phyloP scores from a whole-genome alignment of 164 flowering plant genomes.

The Warburgia ugandensis region DNA sequence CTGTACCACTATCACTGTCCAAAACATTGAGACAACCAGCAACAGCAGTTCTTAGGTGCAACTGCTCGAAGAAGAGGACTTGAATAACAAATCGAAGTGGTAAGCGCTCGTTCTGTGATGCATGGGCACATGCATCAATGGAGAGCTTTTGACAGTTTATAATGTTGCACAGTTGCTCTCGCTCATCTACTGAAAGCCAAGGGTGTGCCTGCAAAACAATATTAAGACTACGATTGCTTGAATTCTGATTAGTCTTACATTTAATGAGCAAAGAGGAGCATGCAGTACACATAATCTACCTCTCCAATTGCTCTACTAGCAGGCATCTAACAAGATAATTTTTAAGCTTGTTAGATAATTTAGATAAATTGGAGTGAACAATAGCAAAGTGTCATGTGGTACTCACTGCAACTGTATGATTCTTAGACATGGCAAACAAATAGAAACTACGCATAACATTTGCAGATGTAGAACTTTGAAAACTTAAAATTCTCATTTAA shows the following conservation, averaged over 20 bases:
- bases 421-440: no score
- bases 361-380: background rate
- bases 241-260: background rate
- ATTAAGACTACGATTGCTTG: constrained; percentile 1
- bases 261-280: background rate
- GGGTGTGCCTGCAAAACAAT: constrained; percentile 69
- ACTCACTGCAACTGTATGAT: no score
- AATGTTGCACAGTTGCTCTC: constrained; percentile 66
- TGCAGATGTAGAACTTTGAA: background rate
- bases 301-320: no score
- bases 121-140: constrained; percentile 93
- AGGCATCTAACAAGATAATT: no score
- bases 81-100: constrained; percentile 84
- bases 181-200: constrained; percentile 71
- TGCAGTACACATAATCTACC: background rate
- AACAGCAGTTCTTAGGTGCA: constrained; percentile 76
- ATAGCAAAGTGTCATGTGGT: no score
- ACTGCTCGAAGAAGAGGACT: constrained; percentile 90
- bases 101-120: constrained; percentile 78
- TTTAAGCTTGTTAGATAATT: no score
- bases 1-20: constrained; percentile 44
- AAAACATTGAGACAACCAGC: constrained; percentile 44
- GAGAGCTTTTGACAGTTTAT: constrained; percentile 84
- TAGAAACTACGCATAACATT: no score
- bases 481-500: no score